Conservation (phyloP, 1,139 yeast species). For the Pneumocystis oryctolagi region DNA sequence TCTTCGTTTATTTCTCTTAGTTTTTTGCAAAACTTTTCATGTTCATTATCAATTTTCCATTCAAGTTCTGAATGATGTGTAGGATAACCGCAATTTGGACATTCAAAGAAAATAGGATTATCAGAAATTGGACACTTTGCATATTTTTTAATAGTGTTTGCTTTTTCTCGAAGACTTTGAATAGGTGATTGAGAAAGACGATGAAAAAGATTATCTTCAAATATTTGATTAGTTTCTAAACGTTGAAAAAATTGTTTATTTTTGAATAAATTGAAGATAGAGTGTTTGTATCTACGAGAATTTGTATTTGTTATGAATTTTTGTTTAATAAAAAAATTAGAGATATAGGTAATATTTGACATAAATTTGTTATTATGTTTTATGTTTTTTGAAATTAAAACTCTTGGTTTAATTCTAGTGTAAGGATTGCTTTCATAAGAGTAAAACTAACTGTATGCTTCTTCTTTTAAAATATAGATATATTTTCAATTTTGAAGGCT, state of each 20-base stretch:
- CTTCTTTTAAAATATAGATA: neutral
- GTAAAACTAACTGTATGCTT: neutral
- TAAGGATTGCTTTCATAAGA: neutral
- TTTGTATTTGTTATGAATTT: neutral
- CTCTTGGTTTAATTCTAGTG: neutral
- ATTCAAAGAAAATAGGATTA: conserved; percentile 64
- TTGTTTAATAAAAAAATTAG: neutral
- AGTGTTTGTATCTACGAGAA: neutral
- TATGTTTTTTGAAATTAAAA: neutral
- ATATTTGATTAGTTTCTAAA: conserved; percentile 19
- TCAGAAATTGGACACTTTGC: conserved; percentile 87
- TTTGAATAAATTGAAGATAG: neutral
- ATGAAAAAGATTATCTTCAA: conserved; percentile 54
- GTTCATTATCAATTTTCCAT: conserved; percentile 65
- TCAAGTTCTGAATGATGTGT: conserved; percentile 86
- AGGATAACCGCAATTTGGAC: conserved; percentile 91
- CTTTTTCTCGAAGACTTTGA: conserved; percentile 75
- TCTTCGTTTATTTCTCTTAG: conserved; percentile 77
- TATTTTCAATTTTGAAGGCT: neutral
- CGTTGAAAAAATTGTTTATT: neutral
- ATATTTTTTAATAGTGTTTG: conserved; percentile 73
- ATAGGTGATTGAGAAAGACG: conserved; percentile 89
- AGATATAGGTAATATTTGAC: neutral
- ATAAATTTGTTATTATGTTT: neutral
- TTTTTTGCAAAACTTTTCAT: conserved; percentile 48